Evolutionary conservation across 139 green algal genomes (phyloP), one percentile per base, ranked within the genome.

Genomic region (Deuterostichococcus epilithicus): DNA sequence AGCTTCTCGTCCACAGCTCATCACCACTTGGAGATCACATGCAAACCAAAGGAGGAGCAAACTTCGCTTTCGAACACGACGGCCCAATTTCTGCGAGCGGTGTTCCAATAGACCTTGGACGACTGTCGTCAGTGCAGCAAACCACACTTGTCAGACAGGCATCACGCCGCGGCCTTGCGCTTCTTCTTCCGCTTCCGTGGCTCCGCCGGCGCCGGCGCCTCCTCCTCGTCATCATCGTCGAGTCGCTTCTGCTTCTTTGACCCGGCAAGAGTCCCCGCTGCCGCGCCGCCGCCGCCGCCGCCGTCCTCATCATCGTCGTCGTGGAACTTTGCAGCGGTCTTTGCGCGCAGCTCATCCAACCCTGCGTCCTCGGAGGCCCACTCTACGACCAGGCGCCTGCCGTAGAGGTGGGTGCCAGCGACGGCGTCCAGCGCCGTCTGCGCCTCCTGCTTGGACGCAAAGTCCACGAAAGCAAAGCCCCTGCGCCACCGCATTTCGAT

Each of bases 401-500:
- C 96, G 74, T 99, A 99, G 66, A 99, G 79, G 79, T 99, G 96
- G 20, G 91, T 89, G 25, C 89, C 91, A 0, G 83, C 75, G 45
- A 98, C 86, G 0, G 91, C 87, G 20, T 88, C 82, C 73, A 88
- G 68, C 0, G 90, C 90, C 25, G 63, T 78, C 44, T 75, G 58
- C 0, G 92, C 90, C 73, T 90, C 86, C 69, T 92, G 89, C 78
- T 91, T 89, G 1, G 90, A 96, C 6, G 89, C 84, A 74, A 97
- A 98, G 79, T 99, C 95, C 39, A 97, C 81, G 73, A 97, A 97
- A 0, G 89, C 92, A 82, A 97, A 97, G 39, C 94, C 92, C 36
- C 85, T 87, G 78, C 42, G 42, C 42, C 13, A 13, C 8, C 8
- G 42, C 42, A 52, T 52, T 52, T 52, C 42, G 42, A 52, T 52